Evolutionary conservation across 208 protist species (phyloP).

Genomic region (Trypanosoma brucei): DNA sequence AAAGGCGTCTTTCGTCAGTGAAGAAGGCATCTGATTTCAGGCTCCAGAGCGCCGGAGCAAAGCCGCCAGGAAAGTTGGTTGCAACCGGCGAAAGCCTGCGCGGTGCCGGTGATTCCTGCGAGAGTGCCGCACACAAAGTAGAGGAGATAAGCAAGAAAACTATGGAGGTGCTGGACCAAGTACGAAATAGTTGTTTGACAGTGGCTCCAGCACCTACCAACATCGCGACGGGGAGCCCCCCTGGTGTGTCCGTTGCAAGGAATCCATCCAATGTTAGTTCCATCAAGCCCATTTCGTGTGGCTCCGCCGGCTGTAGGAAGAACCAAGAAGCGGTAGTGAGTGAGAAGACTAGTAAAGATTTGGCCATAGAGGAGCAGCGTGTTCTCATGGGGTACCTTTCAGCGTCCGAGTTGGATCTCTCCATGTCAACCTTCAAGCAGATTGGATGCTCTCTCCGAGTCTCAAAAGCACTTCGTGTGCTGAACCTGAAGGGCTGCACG

Average conservation of each 20-base stretch:
- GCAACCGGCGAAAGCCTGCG: neutral
- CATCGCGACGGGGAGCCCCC: neutral
- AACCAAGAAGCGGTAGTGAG: neutral
- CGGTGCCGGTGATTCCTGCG: neutral
- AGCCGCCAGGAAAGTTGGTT: neutral
- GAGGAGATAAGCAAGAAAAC: slow-evolving; percentile 4
- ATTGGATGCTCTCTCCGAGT: slow-evolving; percentile 30
- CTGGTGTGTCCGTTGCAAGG: neutral
- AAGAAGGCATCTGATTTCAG: neutral
- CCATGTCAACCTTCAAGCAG: slow-evolving; percentile 46
- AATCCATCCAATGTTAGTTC: neutral
- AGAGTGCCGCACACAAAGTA: neutral
- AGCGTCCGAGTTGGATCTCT: slow-evolving; percentile 46
- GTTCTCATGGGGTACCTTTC: slow-evolving; percentile 34
- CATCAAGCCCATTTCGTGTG: neutral
- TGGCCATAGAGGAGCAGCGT: slow-evolving; percentile 13
- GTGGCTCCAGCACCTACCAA: neutral
- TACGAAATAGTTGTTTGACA: neutral
- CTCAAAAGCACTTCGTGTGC: slow-evolving; percentile 23
- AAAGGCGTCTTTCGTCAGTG: neutral
- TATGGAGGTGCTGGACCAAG: slow-evolving; percentile 2
- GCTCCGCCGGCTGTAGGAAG: neutral
- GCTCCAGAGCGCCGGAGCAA: neutral
- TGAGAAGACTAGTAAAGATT: neutral
- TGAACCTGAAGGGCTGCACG: slow-evolving; percentile 17